Conservation (phyloP, 805 yeast genomes). For the Monosporozyma yasuniensis region DNA sequence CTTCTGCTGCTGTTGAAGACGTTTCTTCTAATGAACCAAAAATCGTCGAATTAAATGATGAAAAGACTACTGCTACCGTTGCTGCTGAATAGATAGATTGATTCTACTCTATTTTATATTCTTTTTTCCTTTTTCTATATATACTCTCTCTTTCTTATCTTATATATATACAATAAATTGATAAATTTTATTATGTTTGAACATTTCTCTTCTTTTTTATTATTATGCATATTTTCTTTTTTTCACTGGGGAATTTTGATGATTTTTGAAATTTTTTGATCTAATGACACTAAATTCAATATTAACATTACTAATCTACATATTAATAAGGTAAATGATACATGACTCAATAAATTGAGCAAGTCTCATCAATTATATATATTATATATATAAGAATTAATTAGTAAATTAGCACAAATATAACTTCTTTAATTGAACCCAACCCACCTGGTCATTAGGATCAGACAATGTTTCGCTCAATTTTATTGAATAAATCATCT, state of each 20-base stretch:
- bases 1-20: conserved; percentile 2
- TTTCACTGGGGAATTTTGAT: no score
- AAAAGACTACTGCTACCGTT: conserved; percentile 2
- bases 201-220: no score
- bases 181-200: no score
- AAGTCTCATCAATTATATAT: no score
- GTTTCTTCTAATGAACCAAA: conserved; percentile 4
- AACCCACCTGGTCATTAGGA: no score
- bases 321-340: no score
- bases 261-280: no score
- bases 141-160: neutral
- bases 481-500: neutral
- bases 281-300: no score
- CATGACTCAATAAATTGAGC: neutral
- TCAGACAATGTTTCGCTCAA: neutral
- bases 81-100: neutral
- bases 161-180: no score
- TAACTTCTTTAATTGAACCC: no score
- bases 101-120: neutral
- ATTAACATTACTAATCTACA: neutral
- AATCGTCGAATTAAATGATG: conserved; percentile 8
- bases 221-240: no score
- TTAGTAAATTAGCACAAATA: neutral
- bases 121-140: neutral
- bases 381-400: neutral